Percentiles rank a stretch among this genome's conserved stretches.
phyloP scores from a whole-genome alignment of 768 basidiomycete genomes.

The Leccinum sublutescens region DNA sequence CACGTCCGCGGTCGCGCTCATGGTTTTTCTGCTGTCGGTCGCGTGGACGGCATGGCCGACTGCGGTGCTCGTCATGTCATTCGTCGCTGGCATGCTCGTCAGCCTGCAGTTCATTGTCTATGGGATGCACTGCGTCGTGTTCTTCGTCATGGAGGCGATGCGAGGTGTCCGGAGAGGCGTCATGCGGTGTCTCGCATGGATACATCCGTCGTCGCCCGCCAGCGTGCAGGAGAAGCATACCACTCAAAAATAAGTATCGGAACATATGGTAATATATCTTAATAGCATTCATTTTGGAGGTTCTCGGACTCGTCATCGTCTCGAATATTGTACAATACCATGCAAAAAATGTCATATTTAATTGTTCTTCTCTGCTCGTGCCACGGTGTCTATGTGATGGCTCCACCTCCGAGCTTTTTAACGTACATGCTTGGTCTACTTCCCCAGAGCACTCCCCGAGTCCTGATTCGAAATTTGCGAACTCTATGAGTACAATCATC shows the following conservation, averaged over 20 bases:
- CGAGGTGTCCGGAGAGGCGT: conserved; percentile 14
- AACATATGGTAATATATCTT: not conserved
- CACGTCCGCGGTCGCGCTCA: conserved; percentile 52
- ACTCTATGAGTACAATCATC: not conserved
- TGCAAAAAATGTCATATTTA: not conserved
- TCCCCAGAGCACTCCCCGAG: not conserved
- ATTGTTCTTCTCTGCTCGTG: not conserved
- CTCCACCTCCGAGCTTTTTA: not conserved
- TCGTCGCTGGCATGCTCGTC: conserved; percentile 55
- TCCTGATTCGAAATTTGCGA: not conserved
- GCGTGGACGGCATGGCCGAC: conserved; percentile 64
- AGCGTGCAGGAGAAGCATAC: conserved; percentile 13
- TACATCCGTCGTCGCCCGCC: conserved; percentile 8
- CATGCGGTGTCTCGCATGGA: conserved; percentile 11
- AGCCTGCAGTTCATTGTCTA: conserved; percentile 66
- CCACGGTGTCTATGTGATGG: not conserved
- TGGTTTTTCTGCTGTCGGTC: conserved; percentile 57
- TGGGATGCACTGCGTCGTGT: conserved; percentile 36
- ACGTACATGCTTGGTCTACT: not conserved
- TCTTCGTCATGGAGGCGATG: conserved; percentile 7
- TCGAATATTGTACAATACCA: conserved; percentile 10
- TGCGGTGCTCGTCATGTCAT: conserved; percentile 59
- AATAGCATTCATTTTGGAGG: not conserved
- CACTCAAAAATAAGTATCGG: not conserved
- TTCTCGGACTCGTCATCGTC: not conserved